A percentile compares a stretch with the other conserved stretches of the same genome.
Evolutionary conservation across 2,329 filamentous ascomycete species (phyloP).

Genomic region (Aspergillus arachidicola): DNA sequence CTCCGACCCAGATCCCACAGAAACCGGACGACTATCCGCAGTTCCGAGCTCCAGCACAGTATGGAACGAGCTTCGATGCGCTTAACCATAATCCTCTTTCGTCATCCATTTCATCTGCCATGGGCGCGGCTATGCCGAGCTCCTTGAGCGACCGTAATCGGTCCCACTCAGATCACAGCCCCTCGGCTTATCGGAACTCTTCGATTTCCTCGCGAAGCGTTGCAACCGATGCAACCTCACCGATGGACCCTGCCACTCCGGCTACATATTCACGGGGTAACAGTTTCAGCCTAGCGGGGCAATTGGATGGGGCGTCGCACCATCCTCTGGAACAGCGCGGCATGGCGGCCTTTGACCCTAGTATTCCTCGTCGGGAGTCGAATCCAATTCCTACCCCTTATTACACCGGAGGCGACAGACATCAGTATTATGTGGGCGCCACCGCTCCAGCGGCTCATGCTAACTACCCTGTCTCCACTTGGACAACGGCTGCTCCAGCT

Average conservation of each 20-base stretch:
- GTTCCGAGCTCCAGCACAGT: slow-evolving; percentile 35
- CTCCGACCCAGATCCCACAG: slow-evolving; percentile 30
- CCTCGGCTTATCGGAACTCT: slow-evolving; percentile 42
- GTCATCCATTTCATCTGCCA: slow-evolving; percentile 34
- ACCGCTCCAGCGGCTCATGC: slow-evolving; percentile 31
- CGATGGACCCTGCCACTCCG: slow-evolving; percentile 41
- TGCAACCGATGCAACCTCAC: slow-evolving; percentile 41
- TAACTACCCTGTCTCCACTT: slow-evolving; percentile 39
- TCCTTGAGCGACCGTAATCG: slow-evolving; percentile 40
- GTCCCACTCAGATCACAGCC: slow-evolving; percentile 39
- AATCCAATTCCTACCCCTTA: slow-evolving; percentile 37
- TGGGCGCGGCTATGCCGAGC: slow-evolving; percentile 35
- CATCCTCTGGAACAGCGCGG: slow-evolving; percentile 36
- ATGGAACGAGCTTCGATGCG: slow-evolving; percentile 39
- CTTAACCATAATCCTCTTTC: slow-evolving; percentile 37
- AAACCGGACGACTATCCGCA: slow-evolving; percentile 43
- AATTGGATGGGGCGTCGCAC: slow-evolving; percentile 32
- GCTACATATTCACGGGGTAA: slow-evolving; percentile 37
- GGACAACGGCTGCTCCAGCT: slow-evolving; percentile 42
- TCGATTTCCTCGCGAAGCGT: slow-evolving; percentile 43
- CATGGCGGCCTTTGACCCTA: slow-evolving; percentile 35
- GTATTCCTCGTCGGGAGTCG: slow-evolving; percentile 40
- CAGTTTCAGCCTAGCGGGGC: slow-evolving; percentile 40
- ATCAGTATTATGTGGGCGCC: slow-evolving; percentile 37
- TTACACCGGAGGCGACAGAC: slow-evolving; percentile 35